Evolutionary conservation across 2,329 filamentous ascomycete genomes (phyloP).

Genomic region (Botrytis fragariae): DNA sequence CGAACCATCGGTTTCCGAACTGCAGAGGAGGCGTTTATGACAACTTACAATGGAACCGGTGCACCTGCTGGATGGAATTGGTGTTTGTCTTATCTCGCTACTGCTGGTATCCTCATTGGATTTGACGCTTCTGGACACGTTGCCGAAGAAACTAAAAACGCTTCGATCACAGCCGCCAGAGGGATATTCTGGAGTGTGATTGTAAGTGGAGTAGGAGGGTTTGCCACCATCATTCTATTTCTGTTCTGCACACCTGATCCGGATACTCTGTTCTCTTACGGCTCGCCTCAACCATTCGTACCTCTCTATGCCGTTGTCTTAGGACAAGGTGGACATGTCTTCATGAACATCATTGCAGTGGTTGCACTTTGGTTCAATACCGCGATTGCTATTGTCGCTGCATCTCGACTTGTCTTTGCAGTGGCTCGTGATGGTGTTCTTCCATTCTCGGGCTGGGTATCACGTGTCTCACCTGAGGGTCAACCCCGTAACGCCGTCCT

Average conservation of each 20-base stretch:
- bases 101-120: slow-evolving; percentile 24
- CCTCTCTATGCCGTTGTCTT: slow-evolving; percentile 23
- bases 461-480: slow-evolving; percentile 19
- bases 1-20: slow-evolving; percentile 24
- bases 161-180: slow-evolving; percentile 23
- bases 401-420: slow-evolving; percentile 25
- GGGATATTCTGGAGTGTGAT: slow-evolving; percentile 26
- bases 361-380: slow-evolving; percentile 24
- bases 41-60: slow-evolving; percentile 25
- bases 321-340: slow-evolving; percentile 22
- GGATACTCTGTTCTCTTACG: slow-evolving; percentile 22
- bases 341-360: slow-evolving; percentile 22
- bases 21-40: slow-evolving; percentile 22
- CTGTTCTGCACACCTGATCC: slow-evolving; percentile 24
- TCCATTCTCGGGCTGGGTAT: slow-evolving; percentile 21
- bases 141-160: slow-evolving; percentile 24
- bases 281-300: slow-evolving; percentile 24
- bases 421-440: slow-evolving; percentile 25
- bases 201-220: slow-evolving; percentile 22
- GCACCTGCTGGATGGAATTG: slow-evolving; percentile 24
- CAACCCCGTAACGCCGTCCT: slow-evolving; percentile 25
- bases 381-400: slow-evolving; percentile 24
- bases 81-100: slow-evolving; percentile 24
- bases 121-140: slow-evolving; percentile 26
- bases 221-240: slow-evolving; percentile 23